Conservation (phyloP, 768 basidiomycete genomes). For the Dentipellis sp. region DNA sequence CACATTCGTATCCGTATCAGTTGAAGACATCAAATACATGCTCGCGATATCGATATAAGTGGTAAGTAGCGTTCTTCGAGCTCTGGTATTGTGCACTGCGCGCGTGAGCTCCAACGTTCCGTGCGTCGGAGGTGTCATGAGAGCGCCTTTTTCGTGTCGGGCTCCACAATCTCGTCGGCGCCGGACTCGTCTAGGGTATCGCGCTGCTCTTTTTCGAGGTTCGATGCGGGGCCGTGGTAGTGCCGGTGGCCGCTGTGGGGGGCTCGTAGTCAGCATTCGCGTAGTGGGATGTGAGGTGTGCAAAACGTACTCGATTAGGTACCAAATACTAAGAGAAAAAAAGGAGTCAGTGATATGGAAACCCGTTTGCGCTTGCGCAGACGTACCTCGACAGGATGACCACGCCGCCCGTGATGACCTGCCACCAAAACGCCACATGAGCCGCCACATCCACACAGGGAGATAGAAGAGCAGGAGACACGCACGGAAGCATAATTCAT, state of each 20-base stretch:
- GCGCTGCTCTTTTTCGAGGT: not conserved
- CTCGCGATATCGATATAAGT: too few relatives aligned
- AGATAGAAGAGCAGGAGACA: constrained; percentile 21
- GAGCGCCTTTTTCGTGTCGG: not conserved
- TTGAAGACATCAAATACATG: too few relatives aligned
- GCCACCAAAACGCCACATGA: constrained; percentile 5
- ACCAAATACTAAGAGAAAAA: constrained; percentile 14
- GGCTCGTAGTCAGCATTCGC: too few relatives aligned
- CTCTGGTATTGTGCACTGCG: too few relatives aligned
- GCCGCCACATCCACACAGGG: not conserved
- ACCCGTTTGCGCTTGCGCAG: not conserved
- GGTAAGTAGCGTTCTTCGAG: too few relatives aligned
- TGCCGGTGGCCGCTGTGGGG: constrained; percentile 11
- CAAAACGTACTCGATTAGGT: constrained; percentile 15
- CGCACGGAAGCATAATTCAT: constrained; percentile 73
- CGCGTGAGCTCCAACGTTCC: too few relatives aligned
- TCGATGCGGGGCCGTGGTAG: constrained; percentile 9
- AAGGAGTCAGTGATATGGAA: not conserved
- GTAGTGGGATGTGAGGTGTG: not conserved
- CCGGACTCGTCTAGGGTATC: not conserved
- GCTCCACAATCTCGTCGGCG: not conserved
- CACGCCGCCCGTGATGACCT: constrained; percentile 26
- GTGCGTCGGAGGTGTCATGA: not conserved
- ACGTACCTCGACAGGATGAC: constrained; percentile 24
- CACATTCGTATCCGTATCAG: too few relatives aligned